Evolutionary conservation across 2,329 filamentous ascomycete species (phyloP).

Genomic region (Aspergillus tubingensis): DNA sequence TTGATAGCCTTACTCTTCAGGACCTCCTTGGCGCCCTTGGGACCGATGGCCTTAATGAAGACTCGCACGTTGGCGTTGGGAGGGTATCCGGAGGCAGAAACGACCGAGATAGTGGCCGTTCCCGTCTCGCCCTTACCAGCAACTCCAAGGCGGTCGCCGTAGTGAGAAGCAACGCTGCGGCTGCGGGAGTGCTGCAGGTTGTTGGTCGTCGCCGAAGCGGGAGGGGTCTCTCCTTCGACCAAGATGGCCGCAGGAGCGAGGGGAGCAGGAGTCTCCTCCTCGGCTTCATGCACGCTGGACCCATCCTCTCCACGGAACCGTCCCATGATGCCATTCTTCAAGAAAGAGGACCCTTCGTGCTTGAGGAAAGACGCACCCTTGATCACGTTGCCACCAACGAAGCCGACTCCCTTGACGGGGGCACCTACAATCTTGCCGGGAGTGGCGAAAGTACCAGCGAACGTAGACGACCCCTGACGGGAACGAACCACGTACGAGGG

Average conservation of each 20-base stretch:
- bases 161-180: constrained; percentile 52
- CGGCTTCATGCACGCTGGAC: constrained; percentile 26
- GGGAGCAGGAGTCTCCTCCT: constrained; percentile 21
- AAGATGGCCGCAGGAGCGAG: constrained; percentile 28
- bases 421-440: constrained; percentile 90
- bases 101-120: constrained; percentile 75
- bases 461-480: constrained; percentile 87
- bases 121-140: constrained; percentile 64
- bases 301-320: constrained; percentile 51
- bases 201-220: constrained; percentile 23
- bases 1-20: constrained; percentile 94
- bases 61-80: constrained; percentile 77
- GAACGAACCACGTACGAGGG: constrained; percentile 86
- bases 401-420: constrained; percentile 89
- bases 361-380: constrained; percentile 90
- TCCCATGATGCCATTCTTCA: constrained; percentile 75
- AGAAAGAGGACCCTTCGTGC: constrained; percentile 66
- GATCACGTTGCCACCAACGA: constrained; percentile 78
- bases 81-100: constrained; percentile 78
- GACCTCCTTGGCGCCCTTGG: constrained; percentile 72
- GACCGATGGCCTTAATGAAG: constrained; percentile 64
- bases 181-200: constrained; percentile 48
- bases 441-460: constrained; percentile 83
- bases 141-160: constrained; percentile 54
- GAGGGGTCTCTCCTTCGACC: constrained; percentile 29